A percentile compares a stretch with the other conserved stretches of the same genome.
Conservation (phyloP, 805 yeast species). For the Brettanomyces custersianus region DNA sequence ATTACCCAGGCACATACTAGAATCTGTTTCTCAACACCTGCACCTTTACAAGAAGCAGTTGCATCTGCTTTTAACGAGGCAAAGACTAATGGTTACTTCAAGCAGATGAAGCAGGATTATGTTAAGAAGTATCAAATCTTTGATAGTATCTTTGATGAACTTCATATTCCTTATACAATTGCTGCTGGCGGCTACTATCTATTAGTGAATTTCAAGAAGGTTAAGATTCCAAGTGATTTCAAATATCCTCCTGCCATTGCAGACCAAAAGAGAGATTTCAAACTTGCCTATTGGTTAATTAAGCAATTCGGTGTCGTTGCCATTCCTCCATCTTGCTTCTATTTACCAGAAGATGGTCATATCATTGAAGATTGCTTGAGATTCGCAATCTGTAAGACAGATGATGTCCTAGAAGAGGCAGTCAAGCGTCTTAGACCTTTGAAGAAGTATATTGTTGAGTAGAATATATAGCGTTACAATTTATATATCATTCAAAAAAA, state of each 20-base stretch:
- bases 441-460: slow-evolving; percentile 43
- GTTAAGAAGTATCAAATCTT: slow-evolving; percentile 64
- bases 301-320: slow-evolving; percentile 90
- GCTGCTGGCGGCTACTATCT: slow-evolving; percentile 95
- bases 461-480: too few relatives aligned
- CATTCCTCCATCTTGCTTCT: slow-evolving; percentile 96
- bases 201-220: slow-evolving; percentile 77
- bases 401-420: slow-evolving; percentile 70
- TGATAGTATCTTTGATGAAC: slow-evolving; percentile 71
- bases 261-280: slow-evolving; percentile 74
- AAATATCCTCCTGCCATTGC: slow-evolving; percentile 57
- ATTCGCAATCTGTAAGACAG: slow-evolving; percentile 95
- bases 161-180: slow-evolving; percentile 79
- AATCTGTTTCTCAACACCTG: slow-evolving; percentile 84
- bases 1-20: slow-evolving; percentile 88
- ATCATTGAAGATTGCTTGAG: slow-evolving; percentile 80
- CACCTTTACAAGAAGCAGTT: slow-evolving; percentile 89
- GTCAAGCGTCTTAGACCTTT: slow-evolving; percentile 64
- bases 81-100: slow-evolving; percentile 54
- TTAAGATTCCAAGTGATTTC: slow-evolving; percentile 62
- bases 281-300: slow-evolving; percentile 86
- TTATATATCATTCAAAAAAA: not conserved
- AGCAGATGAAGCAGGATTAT: slow-evolving; percentile 59
- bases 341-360: slow-evolving; percentile 58
- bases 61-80: slow-evolving; percentile 69